Base-by-base conservation (phyloP, 2,329 filamentous ascomycete species). In the Pseudogymnoascus sp. region DNA sequence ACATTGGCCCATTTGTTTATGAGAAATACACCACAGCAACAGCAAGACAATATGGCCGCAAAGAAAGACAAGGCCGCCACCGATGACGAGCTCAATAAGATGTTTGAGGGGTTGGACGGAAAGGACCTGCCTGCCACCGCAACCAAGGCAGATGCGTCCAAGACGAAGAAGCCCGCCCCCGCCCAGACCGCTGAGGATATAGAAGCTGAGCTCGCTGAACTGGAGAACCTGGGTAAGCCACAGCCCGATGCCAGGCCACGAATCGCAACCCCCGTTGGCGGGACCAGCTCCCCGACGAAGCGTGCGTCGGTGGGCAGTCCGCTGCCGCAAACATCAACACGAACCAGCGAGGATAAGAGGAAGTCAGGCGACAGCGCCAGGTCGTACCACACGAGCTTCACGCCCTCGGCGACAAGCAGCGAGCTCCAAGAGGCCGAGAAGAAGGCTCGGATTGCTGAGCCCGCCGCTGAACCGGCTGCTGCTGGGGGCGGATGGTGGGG, bases 401-500 rank as follows among this genome's bases (percentile, higher is more conserved):
- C 89, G 1, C 84, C 87, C 8, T 86, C 84, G 66, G 84, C 82
- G 31, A 84, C 57, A 26, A 59, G 35, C 57, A 37, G 33, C 61
- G 84, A 86, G 64, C 77, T 81, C 5, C 81, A 83, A 61, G 82
- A 85, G 65, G 71, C 75, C 35, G 82, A 84, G 68, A 84, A 79
- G 74, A 82, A 78, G 69, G 73, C 75, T 21, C 65, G 76, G 3
- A 71, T 74, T 50, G 78, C 81, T 62, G 78, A 83, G 68, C 68
- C 73, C 54, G 68, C 65, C 13, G 37, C 35, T 41, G 68, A 66
- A 21, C 64, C 65, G 58, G 65, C 67, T 21, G 70, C 62, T 64
- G 65, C 66, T 54, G 84, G 88, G 63, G 88, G 91, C 61, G 95
- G 91, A 89, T 96, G 91, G 89, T 91, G 92, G 71, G 88, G 90